Evolutionary conservation across 2,329 filamentous ascomycete species (phyloP).

Genomic region (Aquanectria penicillioides): DNA sequence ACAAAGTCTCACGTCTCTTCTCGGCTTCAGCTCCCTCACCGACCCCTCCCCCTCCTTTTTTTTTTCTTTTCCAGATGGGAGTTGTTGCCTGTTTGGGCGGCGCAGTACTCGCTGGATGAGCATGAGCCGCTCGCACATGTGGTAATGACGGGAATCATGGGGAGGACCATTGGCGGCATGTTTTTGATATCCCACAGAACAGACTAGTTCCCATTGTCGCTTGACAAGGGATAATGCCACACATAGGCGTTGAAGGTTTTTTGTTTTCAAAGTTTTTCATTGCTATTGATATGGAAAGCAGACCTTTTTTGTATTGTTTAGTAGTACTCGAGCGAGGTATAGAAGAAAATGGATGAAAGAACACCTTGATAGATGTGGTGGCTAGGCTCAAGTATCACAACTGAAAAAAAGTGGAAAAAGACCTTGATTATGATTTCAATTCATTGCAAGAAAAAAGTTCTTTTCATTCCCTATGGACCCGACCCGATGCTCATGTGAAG

Average conservation of each 20-base stretch:
- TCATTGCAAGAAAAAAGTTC: slow-evolving; percentile 45
- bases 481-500: slow-evolving; percentile 51
- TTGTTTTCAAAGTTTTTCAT: neutral
- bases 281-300: slow-evolving; percentile 8
- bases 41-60: slow-evolving; percentile 10
- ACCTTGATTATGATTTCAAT: slow-evolving; percentile 44
- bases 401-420: slow-evolving; percentile 24
- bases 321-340: slow-evolving; percentile 2
- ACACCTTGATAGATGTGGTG: slow-evolving; percentile 9
- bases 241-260: slow-evolving; percentile 25
- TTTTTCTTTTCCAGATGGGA: slow-evolving; percentile 10
- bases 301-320: slow-evolving; percentile 16
- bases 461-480: slow-evolving; percentile 52
- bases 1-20: slow-evolving; percentile 32
- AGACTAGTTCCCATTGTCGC: slow-evolving; percentile 21
- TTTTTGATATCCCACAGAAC: slow-evolving; percentile 29
- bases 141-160: slow-evolving; percentile 32
- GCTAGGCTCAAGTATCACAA: slow-evolving; percentile 25
- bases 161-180: slow-evolving; percentile 28
- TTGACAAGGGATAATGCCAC: slow-evolving; percentile 15
- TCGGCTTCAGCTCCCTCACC: slow-evolving; percentile 9
- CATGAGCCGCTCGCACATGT: slow-evolving; percentile 24
- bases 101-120: slow-evolving; percentile 24
- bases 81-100: slow-evolving; percentile 21
- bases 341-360: slow-evolving; percentile 15